Conservation (phyloP, 164 flowering plant species). For the Tetrastigma voinierianum region DNA sequence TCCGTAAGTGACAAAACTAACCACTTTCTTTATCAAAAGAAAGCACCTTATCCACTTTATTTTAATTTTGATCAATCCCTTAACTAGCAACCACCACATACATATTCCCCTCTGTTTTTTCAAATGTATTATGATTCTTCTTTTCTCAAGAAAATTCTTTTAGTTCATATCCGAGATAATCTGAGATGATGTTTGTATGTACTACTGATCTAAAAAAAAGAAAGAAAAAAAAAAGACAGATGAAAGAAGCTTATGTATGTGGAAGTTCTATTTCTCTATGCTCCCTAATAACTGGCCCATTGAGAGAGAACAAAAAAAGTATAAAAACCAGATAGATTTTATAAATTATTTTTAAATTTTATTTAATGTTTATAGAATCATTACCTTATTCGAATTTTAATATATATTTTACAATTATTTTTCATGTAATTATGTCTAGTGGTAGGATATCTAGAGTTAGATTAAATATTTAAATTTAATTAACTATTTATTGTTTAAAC, state of each 20-base stretch:
- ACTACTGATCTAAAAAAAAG: neutral
- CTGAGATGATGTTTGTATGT: neutral
- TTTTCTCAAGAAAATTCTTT: neutral
- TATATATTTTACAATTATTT: too few relatives aligned
- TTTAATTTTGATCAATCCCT: slow-evolving; percentile 28
- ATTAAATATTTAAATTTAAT: too few relatives aligned
- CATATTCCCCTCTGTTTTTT: slow-evolving; percentile 9
- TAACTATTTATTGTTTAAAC: too few relatives aligned
- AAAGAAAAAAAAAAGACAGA: neutral
- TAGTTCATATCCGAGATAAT: neutral
- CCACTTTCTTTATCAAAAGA: slow-evolving; percentile 38
- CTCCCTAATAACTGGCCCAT: slow-evolving; percentile 12
- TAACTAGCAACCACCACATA: slow-evolving; percentile 27
- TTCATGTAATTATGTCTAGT: too few relatives aligned
- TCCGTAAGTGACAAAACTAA: slow-evolving; percentile 36
- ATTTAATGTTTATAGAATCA: too few relatives aligned
- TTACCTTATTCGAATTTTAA: too few relatives aligned
- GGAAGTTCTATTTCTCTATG: neutral
- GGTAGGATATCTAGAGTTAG: too few relatives aligned
- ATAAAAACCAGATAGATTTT: too few relatives aligned
- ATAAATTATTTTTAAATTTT: too few relatives aligned
- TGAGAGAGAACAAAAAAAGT: too few relatives aligned
- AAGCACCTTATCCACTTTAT: slow-evolving; percentile 41
- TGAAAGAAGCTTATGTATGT: neutral
- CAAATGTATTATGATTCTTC: slow-evolving; percentile 26